Base-by-base conservation (phyloP, 2,329 filamentous ascomycete species). In the Stemphylium lycopersici region DNA sequence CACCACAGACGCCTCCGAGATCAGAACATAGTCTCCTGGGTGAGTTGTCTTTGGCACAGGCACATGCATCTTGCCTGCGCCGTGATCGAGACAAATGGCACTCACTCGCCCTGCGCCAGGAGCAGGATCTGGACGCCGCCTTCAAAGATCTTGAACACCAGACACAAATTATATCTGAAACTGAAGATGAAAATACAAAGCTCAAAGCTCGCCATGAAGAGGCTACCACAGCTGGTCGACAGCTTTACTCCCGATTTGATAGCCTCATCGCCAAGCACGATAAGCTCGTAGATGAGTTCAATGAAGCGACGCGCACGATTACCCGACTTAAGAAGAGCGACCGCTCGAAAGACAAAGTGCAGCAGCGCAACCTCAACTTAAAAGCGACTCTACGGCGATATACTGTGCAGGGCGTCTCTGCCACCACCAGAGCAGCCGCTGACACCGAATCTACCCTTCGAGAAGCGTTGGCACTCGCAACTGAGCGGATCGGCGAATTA, bases 401-500 rank as follows among this genome's bases (percentile, higher is more conserved):
- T 18, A 34, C 24, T 3, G 39, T 40, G 15, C 38, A 34, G n/a
- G 34, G 24, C 12, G 51, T 18, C 5, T 20, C 36, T 1, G 43
- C 37, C 24, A 36, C 24, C 13, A 24, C 31, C 6, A 29, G 29
- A 4, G 20, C 44, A 6, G 26, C 48, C 4, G 24, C 37, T n/a
- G 29, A 47, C n/a, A 56, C 38, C 6, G 50, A 59, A 20, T 16
- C 43, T 8, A 22, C 46, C 3, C 48, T 67, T 2, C 36, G 51
- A 7, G 61, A 65, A 24, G 62, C 61, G 4, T 51, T 65, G 1
- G 53, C 53, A 2, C 5, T 48, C 6, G 57, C 64, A 3, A 42
- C 24, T 11, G 54, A 62, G 26, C 49, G 59, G 2, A 59, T 65
- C 18, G 56, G 57, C 16, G 59, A 67, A 36, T 39, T 67, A n/a